Base-by-base conservation (phyloP, 75 land plant species). In the Selaginella moellendorffii region DNA sequence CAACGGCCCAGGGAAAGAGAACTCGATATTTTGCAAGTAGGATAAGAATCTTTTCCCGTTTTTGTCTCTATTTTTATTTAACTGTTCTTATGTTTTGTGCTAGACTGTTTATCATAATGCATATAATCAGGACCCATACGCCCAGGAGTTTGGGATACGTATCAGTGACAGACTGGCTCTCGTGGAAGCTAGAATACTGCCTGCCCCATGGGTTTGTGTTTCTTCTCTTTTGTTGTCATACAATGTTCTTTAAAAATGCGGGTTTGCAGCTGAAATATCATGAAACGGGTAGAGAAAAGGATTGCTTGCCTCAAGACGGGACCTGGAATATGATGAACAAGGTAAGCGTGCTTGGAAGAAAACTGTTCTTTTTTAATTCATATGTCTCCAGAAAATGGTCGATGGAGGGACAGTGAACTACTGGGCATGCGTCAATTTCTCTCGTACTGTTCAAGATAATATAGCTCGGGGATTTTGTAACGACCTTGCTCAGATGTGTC, bases 121-220 rank as follows among this genome's bases (percentile, higher is more conserved):
- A 21, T 56, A 56, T 24, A 8, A 19, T 8, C 21, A 25, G 24
- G 59, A 56, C 24, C 21, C 21, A 25, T 56, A 21, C n/a, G 59
- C 59, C 24, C 24, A 25, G 19, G 59, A 56, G 59, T 56, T 56
- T 19, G 59, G 59, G 19, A 56, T 56, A 2, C 5, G n/a, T 8
- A 25, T 56, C 23, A 19, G 24, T 21, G 59, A 56, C 21, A 56
- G 24, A 19, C 8, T 56, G 21, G 59, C 59, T 21, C 73, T 74
- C 54, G 81, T 87, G 18, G 85, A 85, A 66, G 92, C 90, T 29
- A 74, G 92, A 54, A 76, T 87, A 26, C 72, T 87, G 8, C 92
- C 92, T 26, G 81, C 92, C 23, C 92, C 92, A 19, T 76, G 85
- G 85, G 92, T 87, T 66, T 53, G 64, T 52, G 1, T 31, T 27